Conservation (phyloP, 2,329 filamentous ascomycete species). For the Botryosphaeria dothidea region DNA sequence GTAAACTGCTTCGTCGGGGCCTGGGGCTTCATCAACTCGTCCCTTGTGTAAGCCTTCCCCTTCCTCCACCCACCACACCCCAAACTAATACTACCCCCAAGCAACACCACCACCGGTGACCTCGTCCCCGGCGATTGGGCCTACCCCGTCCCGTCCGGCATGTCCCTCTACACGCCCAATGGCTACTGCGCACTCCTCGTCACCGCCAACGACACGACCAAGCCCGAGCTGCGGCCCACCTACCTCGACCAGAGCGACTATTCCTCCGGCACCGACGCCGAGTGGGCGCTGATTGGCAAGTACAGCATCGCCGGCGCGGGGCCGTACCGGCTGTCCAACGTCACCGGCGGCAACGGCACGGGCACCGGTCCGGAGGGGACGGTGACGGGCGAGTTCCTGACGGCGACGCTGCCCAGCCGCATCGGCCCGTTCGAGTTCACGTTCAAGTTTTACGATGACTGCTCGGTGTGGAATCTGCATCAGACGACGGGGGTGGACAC, state of each 20-base stretch:
- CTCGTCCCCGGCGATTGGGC: background rate
- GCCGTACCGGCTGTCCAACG: background rate
- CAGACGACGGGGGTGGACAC: background rate
- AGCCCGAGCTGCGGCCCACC: background rate
- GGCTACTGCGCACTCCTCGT: background rate
- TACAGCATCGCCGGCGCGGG: constrained; percentile 5
- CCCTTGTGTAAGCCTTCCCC: background rate
- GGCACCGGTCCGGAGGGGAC: background rate
- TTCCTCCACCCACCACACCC: background rate
- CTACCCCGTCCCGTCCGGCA: constrained; percentile 8
- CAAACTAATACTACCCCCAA: background rate
- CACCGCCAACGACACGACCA: background rate
- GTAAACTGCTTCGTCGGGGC: constrained; percentile 1
- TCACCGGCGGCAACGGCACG: background rate
- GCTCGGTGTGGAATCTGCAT: background rate
- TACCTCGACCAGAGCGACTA: constrained; percentile 2
- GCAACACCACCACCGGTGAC: constrained; percentile 12
- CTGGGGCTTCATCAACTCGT: constrained; percentile 8
- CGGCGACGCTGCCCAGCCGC: background rate
- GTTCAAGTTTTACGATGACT: constrained; percentile 4
- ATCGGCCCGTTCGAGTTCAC: background rate
- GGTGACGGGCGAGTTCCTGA: background rate
- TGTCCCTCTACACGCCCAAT: constrained; percentile 5
- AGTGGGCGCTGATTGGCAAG: constrained; percentile 3
- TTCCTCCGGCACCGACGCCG: background rate